Percentiles rank a stretch among this genome's conserved stretches.
phyloP scores from a whole-genome alignment of 2,329 filamentous ascomycete genomes.

The Alternaria arbusti region DNA sequence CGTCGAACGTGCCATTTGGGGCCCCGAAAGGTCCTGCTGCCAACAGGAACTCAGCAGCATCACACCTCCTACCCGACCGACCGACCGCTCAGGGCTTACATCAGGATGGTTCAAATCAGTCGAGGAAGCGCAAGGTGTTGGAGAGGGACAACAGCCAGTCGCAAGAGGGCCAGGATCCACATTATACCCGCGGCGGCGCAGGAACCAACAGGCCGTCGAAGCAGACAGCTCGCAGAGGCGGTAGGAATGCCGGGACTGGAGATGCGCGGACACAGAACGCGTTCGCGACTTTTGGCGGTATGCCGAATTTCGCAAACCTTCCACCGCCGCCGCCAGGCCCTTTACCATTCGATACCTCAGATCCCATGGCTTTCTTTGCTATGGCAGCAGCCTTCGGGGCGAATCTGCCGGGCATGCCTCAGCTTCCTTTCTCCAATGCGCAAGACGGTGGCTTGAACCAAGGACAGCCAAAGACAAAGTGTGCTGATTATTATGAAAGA shows the following conservation, averaged over 20 bases:
- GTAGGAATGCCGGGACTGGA: conserved; percentile 14
- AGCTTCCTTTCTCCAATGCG: conserved; percentile 40
- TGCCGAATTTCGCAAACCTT: conserved; percentile 29
- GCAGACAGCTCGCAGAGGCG: conserved; percentile 66
- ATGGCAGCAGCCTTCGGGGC: conserved; percentile 60
- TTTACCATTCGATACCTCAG: conserved; percentile 63
- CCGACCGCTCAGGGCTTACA: conserved; percentile 10
- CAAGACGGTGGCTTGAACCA: conserved; percentile 32
- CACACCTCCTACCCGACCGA: conserved; percentile 19
- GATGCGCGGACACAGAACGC: conserved; percentile 12
- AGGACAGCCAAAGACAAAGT: conserved; percentile 56
- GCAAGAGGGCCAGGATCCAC: conserved; percentile 49
- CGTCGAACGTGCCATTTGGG: conserved; percentile 24
- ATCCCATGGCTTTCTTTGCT: conserved; percentile 67
- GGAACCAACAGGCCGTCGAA: conserved; percentile 51
- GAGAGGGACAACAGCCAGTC: conserved; percentile 59
- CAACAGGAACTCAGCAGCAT: conserved; percentile 10
- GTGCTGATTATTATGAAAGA: conserved; percentile 74
- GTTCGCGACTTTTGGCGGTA: conserved; percentile 11
- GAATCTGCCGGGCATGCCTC: conserved; percentile 50
- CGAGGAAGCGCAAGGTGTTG: conserved; percentile 63
- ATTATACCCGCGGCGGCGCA: conserved; percentile 39
- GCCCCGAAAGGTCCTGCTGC: conserved; percentile 34
- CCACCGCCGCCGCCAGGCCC: conserved; percentile 55
- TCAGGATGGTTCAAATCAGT: conserved; percentile 33